Conservation (phyloP, 768 basidiomycete species). For the Tubosaeta brunneosetosa region DNA sequence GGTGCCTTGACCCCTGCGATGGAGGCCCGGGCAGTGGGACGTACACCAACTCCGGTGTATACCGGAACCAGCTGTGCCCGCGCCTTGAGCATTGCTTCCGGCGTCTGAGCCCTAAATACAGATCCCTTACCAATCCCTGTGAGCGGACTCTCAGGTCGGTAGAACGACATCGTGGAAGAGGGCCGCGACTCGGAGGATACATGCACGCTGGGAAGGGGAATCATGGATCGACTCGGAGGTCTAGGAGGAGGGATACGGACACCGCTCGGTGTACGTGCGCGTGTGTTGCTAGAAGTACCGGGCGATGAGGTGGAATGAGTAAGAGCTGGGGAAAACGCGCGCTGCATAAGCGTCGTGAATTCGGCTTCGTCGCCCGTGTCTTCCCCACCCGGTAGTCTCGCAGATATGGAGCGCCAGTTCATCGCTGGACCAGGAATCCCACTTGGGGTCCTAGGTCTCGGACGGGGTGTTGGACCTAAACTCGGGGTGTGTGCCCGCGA, state of each 20-base stretch:
- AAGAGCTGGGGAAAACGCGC: conserved; percentile 57
- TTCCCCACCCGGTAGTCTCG: conserved; percentile 41
- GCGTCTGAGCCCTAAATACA: conserved; percentile 59
- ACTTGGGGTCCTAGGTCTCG: conserved; percentile 75
- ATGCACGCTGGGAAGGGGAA: conserved; percentile 72
- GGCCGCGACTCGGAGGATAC: conserved; percentile 68
- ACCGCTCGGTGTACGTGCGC: conserved; percentile 39
- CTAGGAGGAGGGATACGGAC: conserved; percentile 51
- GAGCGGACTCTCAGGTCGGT: conserved; percentile 51
- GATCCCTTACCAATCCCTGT: conserved; percentile 32
- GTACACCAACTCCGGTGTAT: conserved; percentile 40
- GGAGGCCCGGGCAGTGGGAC: conserved; percentile 38
- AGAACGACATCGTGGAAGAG: conserved; percentile 65
- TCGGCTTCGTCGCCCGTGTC: conserved; percentile 44
- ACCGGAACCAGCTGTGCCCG: conserved; percentile 56
- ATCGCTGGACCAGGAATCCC: conserved; percentile 65
- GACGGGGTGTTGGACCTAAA: conserved; percentile 49
- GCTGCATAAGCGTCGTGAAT: conserved; percentile 44
- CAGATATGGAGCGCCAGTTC: conserved; percentile 46
- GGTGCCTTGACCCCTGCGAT: conserved; percentile 44
- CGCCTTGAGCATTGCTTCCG: conserved; percentile 58
- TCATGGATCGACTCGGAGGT: conserved; percentile 80
- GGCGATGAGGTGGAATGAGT: conserved; percentile 46
- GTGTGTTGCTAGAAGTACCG: conserved; percentile 23
- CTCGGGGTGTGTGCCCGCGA: conserved; percentile 61